phyloP scores from a whole-genome alignment of 2,329 filamentous ascomycete species.

The Penicillium sp. region DNA sequence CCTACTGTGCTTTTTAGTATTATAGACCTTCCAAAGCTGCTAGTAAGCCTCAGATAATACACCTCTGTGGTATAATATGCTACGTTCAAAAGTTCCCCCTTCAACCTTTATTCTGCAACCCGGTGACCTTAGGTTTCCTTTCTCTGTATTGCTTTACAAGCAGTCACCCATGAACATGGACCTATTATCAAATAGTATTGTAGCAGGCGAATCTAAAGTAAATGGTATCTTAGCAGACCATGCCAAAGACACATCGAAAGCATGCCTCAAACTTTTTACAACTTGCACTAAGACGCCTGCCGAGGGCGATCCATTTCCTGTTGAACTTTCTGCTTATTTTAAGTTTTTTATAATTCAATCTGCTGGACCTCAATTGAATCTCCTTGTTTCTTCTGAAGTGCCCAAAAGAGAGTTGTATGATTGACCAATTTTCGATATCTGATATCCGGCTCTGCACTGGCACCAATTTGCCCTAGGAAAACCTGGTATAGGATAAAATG shows the following conservation, averaged over 20 bases:
- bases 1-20: background rate
- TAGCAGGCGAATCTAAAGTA: background rate
- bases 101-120: background rate
- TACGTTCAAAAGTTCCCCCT: too few species aligned
- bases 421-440: background rate
- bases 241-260: background rate
- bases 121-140: background rate
- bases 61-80: too few species aligned
- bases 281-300: background rate
- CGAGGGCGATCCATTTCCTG: background rate
- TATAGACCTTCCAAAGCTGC: conserved; percentile 10
- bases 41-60: background rate
- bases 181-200: background rate
- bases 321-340: background rate
- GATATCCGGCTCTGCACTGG: background rate
- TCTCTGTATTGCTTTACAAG: background rate
- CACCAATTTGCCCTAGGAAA: too few species aligned
- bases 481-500: too few species aligned
- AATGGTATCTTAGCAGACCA: background rate
- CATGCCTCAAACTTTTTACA: background rate
- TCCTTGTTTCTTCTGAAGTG: background rate
- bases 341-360: background rate
- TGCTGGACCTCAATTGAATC: background rate
- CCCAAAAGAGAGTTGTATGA: too few species aligned
- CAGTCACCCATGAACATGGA: background rate